Evolutionary conservation across 352 stramenopile genomes (phyloP).

Genomic region (Globisporangium middletonii): DNA sequence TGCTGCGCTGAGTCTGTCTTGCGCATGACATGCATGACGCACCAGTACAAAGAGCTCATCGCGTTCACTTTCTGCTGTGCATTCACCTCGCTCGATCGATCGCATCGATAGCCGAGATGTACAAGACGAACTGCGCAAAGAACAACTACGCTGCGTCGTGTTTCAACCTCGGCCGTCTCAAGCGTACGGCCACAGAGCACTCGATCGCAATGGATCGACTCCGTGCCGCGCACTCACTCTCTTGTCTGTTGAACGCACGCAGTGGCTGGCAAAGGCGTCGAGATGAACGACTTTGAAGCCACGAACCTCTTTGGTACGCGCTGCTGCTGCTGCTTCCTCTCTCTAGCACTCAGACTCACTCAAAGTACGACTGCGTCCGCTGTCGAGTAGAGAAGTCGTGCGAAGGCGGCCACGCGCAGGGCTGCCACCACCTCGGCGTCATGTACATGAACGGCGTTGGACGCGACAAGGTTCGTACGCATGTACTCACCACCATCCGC

Average conservation of each 20-base stretch:
- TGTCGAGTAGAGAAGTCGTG: conserved; percentile 66
- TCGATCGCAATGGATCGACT: background rate
- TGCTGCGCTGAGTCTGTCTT: background rate
- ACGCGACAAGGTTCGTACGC: conserved; percentile 47
- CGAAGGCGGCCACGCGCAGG: conserved; percentile 58
- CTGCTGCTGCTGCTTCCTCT: background rate
- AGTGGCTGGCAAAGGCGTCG: conserved; percentile 78
- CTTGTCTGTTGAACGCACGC: background rate
- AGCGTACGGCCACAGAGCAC: conserved; percentile 31
- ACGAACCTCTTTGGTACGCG: conserved; percentile 65
- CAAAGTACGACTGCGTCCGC: background rate
- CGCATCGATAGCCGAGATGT: conserved; percentile 47
- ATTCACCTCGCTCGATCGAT: background rate
- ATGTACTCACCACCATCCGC: too few species aligned
- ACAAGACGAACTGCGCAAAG: conserved; percentile 80
- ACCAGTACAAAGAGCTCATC: background rate
- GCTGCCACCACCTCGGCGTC: conserved; percentile 82
- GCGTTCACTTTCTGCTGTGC: background rate
- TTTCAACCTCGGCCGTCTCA: conserved; percentile 82
- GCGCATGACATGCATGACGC: background rate
- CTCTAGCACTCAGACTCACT: background rate
- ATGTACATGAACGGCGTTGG: conserved; percentile 74
- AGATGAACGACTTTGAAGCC: conserved; percentile 59
- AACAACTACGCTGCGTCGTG: conserved; percentile 78
- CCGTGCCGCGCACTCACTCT: background rate